Conservation (phyloP, 495 filamentous ascomycete genomes). For the Lasiosphaeria miniovina region DNA sequence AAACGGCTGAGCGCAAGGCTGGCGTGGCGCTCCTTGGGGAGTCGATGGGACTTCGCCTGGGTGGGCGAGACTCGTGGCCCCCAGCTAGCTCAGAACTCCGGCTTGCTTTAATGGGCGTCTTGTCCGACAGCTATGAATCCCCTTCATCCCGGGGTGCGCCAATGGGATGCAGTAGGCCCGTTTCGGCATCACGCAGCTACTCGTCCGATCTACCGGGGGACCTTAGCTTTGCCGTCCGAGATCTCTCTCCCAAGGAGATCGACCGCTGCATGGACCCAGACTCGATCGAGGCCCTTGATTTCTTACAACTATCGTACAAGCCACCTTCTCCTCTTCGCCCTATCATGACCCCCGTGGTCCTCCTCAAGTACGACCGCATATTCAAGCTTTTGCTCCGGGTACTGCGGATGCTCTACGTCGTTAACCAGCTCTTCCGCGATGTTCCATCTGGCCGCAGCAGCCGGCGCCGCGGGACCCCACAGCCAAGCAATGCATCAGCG, state of each 20-base stretch:
- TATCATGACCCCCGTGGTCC: conserved; percentile 62
- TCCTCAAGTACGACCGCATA: conserved; percentile 78
- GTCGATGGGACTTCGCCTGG: conserved; percentile 76
- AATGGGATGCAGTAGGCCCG: not conserved
- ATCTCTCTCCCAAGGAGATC: conserved; percentile 71
- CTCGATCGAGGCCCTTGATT: conserved; percentile 82
- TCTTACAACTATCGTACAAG: conserved; percentile 81
- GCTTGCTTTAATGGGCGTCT: conserved; percentile 80
- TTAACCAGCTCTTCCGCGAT: conserved; percentile 63
- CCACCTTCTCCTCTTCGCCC: conserved; percentile 68
- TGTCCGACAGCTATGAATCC: conserved; percentile 67
- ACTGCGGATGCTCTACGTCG: conserved; percentile 75
- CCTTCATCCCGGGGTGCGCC: not conserved
- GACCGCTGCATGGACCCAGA: conserved; percentile 74
- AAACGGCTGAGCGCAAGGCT: conserved; percentile 67
- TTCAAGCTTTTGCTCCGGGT: conserved; percentile 77
- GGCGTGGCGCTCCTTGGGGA: conserved; percentile 67
- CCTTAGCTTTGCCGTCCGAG: conserved; percentile 83
- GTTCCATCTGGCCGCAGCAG: conserved; percentile 14
- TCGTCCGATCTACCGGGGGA: conserved; percentile 68
- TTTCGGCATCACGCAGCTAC: conserved; percentile 18
- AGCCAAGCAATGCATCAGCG: conserved; percentile 43
- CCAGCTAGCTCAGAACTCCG: conserved; percentile 89
- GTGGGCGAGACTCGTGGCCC: conserved; percentile 77
- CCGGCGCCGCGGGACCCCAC: conserved; percentile 16